A percentile compares a stretch with the other conserved stretches of the same genome.
Conservation (phyloP, 495 filamentous ascomycete species). For the Xylaria curta region DNA sequence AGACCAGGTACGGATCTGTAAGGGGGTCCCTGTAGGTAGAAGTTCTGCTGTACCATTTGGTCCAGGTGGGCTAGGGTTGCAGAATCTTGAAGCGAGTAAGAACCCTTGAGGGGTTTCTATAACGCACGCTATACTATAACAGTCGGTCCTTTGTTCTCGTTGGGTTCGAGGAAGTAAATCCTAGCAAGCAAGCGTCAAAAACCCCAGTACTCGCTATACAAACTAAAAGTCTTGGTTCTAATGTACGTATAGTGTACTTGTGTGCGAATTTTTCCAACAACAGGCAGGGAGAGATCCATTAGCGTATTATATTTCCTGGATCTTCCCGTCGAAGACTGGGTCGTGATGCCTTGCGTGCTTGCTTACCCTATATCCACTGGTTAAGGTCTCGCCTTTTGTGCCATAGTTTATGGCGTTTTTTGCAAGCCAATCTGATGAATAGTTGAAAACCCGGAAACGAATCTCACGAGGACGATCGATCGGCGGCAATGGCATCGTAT, state of each 20-base stretch:
- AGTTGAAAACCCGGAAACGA: not conserved
- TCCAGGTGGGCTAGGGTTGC: not conserved
- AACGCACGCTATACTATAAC: conserved; percentile 9
- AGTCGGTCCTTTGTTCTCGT: conserved; percentile 4
- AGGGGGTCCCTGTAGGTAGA: not conserved
- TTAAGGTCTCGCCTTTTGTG: conserved; percentile 14
- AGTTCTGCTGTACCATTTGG: not conserved
- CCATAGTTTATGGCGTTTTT: not conserved
- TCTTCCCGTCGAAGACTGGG: conserved; percentile 19
- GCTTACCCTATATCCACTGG: not conserved
- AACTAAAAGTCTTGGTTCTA: conserved; percentile 14
- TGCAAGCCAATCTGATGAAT: conserved; percentile 12
- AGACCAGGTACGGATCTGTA: not conserved
- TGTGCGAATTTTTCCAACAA: not conserved
- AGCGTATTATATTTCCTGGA: conserved; percentile 16
- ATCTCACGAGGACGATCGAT: conserved; percentile 15
- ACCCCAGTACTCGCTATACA: not conserved
- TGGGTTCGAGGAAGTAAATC: conserved; percentile 13
- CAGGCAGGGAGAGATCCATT: not conserved
- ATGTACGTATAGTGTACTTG: not conserved
- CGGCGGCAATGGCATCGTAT: conserved; percentile 16
- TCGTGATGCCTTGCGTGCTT: conserved; percentile 11
- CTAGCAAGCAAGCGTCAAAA: not conserved
- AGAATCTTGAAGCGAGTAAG: not conserved
- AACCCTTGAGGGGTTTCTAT: conserved; percentile 1